These are phyloP conservation scores for Fusarium marasasianum DNA, from an alignment of 2,329 filamentous ascomycete species.

Conservation along the genomic window DNA sequence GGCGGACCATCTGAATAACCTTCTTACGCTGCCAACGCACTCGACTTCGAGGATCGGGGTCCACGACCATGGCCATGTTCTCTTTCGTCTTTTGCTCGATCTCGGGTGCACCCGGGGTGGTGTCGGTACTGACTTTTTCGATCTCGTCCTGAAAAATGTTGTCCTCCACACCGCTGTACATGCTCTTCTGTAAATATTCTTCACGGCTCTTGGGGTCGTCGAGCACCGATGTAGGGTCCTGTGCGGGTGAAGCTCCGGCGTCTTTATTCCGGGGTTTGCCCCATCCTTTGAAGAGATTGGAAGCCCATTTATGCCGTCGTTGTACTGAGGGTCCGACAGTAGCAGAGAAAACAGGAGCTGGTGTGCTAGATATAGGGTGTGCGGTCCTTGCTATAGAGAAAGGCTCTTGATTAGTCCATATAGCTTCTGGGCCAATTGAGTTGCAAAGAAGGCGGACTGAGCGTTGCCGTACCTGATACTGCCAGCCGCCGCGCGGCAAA, in stretches of 20 bases:
- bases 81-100: constrained; percentile 53
- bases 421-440: constrained; percentile 31
- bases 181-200: constrained; percentile 52
- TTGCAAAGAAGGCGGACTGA: background rate
- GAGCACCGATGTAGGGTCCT: constrained; percentile 47
- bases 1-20: constrained; percentile 78
- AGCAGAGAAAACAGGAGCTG: constrained; percentile 27
- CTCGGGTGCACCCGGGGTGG: constrained; percentile 42
- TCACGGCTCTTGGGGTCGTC: constrained; percentile 55
- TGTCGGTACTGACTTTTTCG: constrained; percentile 47
- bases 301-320: constrained; percentile 56
- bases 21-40: constrained; percentile 84
- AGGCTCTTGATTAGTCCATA: constrained; percentile 23
- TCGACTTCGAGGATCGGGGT: constrained; percentile 78
- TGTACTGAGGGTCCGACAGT: constrained; percentile 37
- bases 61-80: constrained; percentile 70
- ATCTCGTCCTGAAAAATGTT: constrained; percentile 72
- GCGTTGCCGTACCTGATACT: constrained; percentile 62
- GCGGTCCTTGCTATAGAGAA: constrained; percentile 34
- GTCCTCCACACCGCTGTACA: constrained; percentile 58
- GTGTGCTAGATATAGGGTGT: constrained; percentile 28
- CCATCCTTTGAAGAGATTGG: constrained; percentile 53
- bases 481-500: constrained; percentile 70
- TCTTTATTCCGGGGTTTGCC: constrained; percentile 44
- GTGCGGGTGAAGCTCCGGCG: constrained; percentile 42